Evolutionary conservation across 306 rosid genomes (phyloP).

Genomic region (Nissolia schottii): DNA sequence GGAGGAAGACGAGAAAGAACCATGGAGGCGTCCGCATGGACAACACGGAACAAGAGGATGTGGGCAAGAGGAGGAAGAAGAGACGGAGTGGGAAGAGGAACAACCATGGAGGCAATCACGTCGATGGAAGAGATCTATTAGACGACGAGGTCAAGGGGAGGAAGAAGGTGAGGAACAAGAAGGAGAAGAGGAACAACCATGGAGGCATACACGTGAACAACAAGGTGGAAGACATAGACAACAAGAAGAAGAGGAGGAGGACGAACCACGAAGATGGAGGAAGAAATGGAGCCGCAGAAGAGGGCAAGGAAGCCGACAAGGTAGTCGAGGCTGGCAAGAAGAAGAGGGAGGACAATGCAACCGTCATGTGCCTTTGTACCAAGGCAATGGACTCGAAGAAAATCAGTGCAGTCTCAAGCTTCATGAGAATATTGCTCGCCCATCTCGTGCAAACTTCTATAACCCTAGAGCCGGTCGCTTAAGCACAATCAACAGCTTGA

Average conservation of each 20-base stretch:
- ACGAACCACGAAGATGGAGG: background rate
- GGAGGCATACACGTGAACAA: background rate
- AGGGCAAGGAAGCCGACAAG: background rate
- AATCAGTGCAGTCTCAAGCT: constrained; percentile 31
- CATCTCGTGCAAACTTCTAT: constrained; percentile 34
- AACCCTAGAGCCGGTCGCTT: constrained; percentile 40
- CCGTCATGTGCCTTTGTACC: background rate
- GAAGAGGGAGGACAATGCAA: background rate
- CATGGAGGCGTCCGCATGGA: too few species aligned
- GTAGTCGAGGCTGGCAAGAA: background rate
- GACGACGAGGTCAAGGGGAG: background rate
- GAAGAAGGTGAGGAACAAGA: background rate
- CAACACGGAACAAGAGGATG: background rate
- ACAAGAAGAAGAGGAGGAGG: background rate
- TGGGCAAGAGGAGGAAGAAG: background rate
- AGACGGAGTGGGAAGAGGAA: background rate
- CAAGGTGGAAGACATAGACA: background rate
- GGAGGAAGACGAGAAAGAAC: too few species aligned
- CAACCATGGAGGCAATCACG: too few species aligned
- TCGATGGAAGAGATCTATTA: too few species aligned
- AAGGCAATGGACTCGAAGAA: constrained; percentile 32
- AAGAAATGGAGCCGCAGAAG: background rate
- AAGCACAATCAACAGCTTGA: constrained; percentile 25
- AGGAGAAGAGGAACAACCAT: background rate
- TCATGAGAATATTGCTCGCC: constrained; percentile 30